A percentile compares a stretch with the other conserved stretches of the same genome.
Conservation (phyloP, 2,329 filamentous ascomycete species). For the Aspergillus quadricinctus region DNA sequence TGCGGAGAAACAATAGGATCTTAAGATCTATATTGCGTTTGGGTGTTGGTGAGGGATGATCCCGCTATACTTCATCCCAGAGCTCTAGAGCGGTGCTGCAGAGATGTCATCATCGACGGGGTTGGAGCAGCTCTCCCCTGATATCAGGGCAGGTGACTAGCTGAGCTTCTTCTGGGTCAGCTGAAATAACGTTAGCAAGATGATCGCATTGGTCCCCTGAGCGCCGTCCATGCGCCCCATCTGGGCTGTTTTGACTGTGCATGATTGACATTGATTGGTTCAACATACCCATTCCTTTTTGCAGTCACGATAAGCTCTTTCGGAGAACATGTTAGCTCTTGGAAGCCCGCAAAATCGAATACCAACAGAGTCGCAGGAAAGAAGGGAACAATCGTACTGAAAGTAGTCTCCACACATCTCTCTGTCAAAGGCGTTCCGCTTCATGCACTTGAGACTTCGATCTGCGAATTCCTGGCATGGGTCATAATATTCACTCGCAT, state of each 20-base stretch:
- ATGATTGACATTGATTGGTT: not conserved
- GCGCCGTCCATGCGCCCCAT: not conserved
- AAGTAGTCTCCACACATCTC: slow-evolving; percentile 95
- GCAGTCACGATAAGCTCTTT: slow-evolving; percentile 85
- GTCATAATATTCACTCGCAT: slow-evolving; percentile 84
- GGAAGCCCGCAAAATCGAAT: not conserved
- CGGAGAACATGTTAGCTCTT: not conserved
- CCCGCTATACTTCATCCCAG: not conserved
- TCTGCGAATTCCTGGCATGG: slow-evolving; percentile 91
- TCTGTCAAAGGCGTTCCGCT: slow-evolving; percentile 80
- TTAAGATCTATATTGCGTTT: not conserved
- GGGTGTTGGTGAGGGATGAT: not conserved
- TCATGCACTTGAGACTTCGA: slow-evolving; percentile 79
- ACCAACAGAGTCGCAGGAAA: not conserved
- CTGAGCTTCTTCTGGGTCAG: slow-evolving; percentile 28
- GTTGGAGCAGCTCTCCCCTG: not conserved
- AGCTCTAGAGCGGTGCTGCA: not conserved
- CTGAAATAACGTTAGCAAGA: slow-evolving; percentile 13
- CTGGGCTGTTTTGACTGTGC: not conserved
- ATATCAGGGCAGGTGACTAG: slow-evolving; percentile 2
- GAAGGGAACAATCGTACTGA: slow-evolving; percentile 58
- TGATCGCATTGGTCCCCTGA: not conserved
- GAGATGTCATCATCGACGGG: not conserved
- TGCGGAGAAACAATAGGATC: not conserved
- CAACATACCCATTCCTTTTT: slow-evolving; percentile 84